Percentiles rank a stretch among this genome's conserved stretches.
These are phyloP conservation scores for Penicillium coprophilum DNA, from an alignment of 495 filamentous ascomycete species.

Conservation along the genomic window DNA sequence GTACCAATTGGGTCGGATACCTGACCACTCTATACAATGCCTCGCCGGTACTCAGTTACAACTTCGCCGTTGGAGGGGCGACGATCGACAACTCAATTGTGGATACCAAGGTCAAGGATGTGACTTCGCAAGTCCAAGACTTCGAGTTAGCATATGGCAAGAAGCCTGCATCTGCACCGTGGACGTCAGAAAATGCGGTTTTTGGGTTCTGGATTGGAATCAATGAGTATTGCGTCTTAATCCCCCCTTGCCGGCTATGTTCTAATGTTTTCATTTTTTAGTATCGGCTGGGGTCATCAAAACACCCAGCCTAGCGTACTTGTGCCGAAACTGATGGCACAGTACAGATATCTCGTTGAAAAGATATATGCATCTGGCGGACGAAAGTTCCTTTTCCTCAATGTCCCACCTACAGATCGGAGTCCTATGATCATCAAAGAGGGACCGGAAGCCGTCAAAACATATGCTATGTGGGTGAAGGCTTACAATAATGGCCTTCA, in stretches of 20 bases:
- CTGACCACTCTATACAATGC: constrained; percentile 54
- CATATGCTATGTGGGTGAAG: constrained; percentile 30
- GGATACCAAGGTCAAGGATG: constrained; percentile 25
- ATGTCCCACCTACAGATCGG: constrained; percentile 69
- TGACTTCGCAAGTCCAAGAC: constrained; percentile 31
- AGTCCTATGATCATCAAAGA: constrained; percentile 52
- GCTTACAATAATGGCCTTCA: constrained; percentile 32
- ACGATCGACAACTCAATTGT: constrained; percentile 54
- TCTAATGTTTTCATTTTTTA: constrained; percentile 2
- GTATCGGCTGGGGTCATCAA: constrained; percentile 63
- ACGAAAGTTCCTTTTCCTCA: constrained; percentile 71
- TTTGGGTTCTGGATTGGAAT: constrained; percentile 77
- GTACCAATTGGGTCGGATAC: constrained; percentile 55
- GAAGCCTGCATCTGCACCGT: constrained; percentile 51
- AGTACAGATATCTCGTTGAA: constrained; percentile 55
- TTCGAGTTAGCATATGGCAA: constrained; percentile 31
- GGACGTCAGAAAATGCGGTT: constrained; percentile 59
- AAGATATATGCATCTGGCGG: constrained; percentile 63
- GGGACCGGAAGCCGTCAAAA: constrained; percentile 25
- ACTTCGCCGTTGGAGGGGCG: constrained; percentile 60
- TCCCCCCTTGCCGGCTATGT: not conserved
- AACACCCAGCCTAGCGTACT: constrained; percentile 42
- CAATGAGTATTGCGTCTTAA: constrained; percentile 56
- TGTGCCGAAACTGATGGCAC: constrained; percentile 55
- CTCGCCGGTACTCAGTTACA: constrained; percentile 53